Conservation (phyloP, 139 green algal genomes). For the Desmodesmus armatus region DNA sequence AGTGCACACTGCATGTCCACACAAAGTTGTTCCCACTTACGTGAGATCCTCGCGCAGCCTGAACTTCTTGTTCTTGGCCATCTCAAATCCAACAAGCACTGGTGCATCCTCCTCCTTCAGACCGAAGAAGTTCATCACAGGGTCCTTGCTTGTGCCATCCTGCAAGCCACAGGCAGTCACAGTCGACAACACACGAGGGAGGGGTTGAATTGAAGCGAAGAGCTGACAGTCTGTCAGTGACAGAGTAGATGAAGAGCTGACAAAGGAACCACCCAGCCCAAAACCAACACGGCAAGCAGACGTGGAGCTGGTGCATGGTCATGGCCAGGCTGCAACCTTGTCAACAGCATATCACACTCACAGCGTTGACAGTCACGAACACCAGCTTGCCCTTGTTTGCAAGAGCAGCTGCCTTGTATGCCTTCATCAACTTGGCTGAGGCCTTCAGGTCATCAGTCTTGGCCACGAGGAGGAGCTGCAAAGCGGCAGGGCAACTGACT, state of each 20-base stretch:
- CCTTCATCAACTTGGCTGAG: slow-evolving; percentile 46
- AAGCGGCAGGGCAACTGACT: too few relatives aligned
- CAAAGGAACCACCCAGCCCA: too few relatives aligned
- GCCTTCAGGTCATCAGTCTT: slow-evolving; percentile 46
- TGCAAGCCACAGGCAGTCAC: too few relatives aligned
- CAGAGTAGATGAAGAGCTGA: not conserved
- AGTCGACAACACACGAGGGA: too few relatives aligned
- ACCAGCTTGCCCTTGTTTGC: slow-evolving; percentile 72
- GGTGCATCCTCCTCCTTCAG: slow-evolving; percentile 64
- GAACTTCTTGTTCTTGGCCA: slow-evolving; percentile 80
- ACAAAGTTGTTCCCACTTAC: too few relatives aligned
- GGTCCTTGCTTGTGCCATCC: slow-evolving; percentile 57
- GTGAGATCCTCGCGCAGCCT: slow-evolving; percentile 48
- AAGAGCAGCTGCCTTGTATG: slow-evolving; percentile 27
- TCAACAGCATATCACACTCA: too few relatives aligned
- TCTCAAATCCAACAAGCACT: slow-evolving; percentile 77
- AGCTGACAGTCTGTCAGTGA: too few relatives aligned
- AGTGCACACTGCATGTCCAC: too few relatives aligned
- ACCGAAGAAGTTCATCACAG: slow-evolving; percentile 88
- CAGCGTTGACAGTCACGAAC: slow-evolving; percentile 72
- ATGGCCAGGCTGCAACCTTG: too few relatives aligned
- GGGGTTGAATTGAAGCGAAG: not conserved
- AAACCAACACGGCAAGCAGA: not conserved
- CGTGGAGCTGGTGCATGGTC: too few relatives aligned
- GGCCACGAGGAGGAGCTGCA: slow-evolving; percentile 45